A percentile compares a stretch with the other conserved stretches of the same genome.
Evolutionary conservation across 257 asterid species (phyloP).

Genomic region (Fraxinus pennsylvanica): DNA sequence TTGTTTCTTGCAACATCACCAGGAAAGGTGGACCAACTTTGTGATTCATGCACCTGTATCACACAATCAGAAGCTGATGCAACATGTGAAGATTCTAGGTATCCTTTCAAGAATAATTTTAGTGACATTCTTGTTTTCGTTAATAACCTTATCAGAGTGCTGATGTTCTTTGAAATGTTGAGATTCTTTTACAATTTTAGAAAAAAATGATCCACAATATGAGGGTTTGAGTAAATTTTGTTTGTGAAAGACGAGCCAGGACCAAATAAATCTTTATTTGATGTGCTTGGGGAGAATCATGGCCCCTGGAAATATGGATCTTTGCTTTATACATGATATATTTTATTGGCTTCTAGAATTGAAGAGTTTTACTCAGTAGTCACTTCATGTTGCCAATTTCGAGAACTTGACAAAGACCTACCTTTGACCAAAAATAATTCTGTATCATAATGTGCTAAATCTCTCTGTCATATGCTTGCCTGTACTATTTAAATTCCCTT

Average conservation of each 20-base stretch:
- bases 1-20: constrained; percentile 77
- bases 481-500: background rate
- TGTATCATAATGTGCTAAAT: constrained; percentile 3
- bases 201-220: constrained; percentile 14
- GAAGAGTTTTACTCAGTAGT: background rate
- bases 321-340: constrained; percentile 11
- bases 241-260: constrained; percentile 10
- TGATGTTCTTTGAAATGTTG: constrained; percentile 5
- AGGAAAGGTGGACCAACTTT: constrained; percentile 68
- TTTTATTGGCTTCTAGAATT: constrained; percentile 8
- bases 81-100: constrained; percentile 51
- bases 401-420: constrained; percentile 1
- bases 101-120: constrained; percentile 19
- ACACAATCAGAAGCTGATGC: constrained; percentile 58
- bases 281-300: constrained; percentile 17
- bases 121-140: constrained; percentile 5
- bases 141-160: constrained; percentile 6
- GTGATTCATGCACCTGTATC: constrained; percentile 75
- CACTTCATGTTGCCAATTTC: constrained; percentile 17
- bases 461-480: background rate
- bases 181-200: background rate
- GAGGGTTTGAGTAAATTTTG: constrained; percentile 11
- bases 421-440: background rate
- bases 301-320: background rate
- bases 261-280: constrained; percentile 2